Evolutionary conservation across 208 protist genomes (phyloP).

Genomic region (Trypanosoma platydactyli): DNA sequence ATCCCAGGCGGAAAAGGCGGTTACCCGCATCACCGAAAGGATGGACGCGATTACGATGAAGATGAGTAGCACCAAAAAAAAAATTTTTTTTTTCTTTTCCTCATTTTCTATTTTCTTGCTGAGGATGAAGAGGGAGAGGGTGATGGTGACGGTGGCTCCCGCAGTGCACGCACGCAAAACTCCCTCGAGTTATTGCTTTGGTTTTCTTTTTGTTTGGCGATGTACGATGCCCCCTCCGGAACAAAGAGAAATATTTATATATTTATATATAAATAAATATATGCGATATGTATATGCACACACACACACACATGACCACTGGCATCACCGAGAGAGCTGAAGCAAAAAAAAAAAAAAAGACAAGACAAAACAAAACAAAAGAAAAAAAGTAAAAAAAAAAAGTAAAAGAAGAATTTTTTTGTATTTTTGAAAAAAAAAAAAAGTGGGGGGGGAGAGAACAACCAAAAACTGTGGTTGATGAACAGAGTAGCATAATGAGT

Average conservation of each 20-base stretch:
- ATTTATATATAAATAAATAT: too few relatives aligned
- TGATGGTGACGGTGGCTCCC: too few relatives aligned
- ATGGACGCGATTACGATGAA: background rate
- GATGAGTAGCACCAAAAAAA: background rate
- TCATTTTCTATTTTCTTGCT: slow-evolving; percentile 14
- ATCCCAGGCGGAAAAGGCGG: slow-evolving; percentile 3
- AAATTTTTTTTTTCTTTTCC: slow-evolving; percentile 38
- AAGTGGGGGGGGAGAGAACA: background rate
- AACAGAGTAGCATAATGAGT: too few relatives aligned
- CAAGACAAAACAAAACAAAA: slow-evolving; percentile 4
- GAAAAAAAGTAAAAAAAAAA: slow-evolving; percentile 13
- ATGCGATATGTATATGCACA: too few relatives aligned
- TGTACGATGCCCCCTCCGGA: too few relatives aligned
- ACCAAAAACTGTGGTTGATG: background rate
- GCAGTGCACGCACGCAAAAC: too few relatives aligned
- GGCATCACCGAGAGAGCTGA: background rate
- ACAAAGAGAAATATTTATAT: too few relatives aligned
- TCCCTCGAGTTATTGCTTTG: too few relatives aligned
- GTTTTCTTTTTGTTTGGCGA: too few relatives aligned
- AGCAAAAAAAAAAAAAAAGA: slow-evolving; percentile 2
- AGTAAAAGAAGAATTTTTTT: background rate
- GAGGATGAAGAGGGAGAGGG: slow-evolving; percentile 4
- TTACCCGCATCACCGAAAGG: slow-evolving; percentile 13
- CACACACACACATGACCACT: too few relatives aligned
- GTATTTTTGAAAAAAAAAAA: slow-evolving; percentile 20